These are phyloP conservation scores for Pythium phragmiticola DNA, from an alignment of 352 stramenopile genomes.

Conservation along the genomic window DNA sequence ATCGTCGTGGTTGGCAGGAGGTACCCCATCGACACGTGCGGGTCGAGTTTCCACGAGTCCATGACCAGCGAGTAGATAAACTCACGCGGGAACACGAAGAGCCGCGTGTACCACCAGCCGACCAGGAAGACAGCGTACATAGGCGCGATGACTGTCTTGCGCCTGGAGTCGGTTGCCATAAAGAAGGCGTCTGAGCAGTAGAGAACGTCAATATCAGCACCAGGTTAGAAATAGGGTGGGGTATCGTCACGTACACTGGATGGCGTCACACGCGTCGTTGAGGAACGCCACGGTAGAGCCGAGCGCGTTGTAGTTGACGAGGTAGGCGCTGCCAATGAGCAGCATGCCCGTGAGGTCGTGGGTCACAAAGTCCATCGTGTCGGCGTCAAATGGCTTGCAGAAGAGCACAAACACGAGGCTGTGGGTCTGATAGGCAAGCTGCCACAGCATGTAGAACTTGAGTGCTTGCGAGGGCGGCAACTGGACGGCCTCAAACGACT, in stretches of 20 bases:
- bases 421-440: slow-evolving; percentile 46
- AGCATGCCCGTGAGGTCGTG: slow-evolving; percentile 45
- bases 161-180: not conserved
- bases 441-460: slow-evolving; percentile 38
- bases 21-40: not conserved
- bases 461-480: slow-evolving; percentile 24
- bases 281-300: slow-evolving; percentile 41
- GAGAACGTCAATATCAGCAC: not conserved
- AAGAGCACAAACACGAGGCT: slow-evolving; percentile 43
- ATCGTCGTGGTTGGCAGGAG: not conserved
- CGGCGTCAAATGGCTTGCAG: slow-evolving; percentile 40
- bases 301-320: slow-evolving; percentile 42
- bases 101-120: slow-evolving; percentile 30
- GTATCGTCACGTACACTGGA: slow-evolving; percentile 31
- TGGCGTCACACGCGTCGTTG: slow-evolving; percentile 42
- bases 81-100: slow-evolving; percentile 32
- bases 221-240: not conserved
- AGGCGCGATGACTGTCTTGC: slow-evolving; percentile 4
- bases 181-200: too few species aligned
- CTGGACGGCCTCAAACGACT: not conserved
- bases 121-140: slow-evolving; percentile 26
- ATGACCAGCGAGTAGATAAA: slow-evolving; percentile 19
- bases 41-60: not conserved
- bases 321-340: slow-evolving; percentile 43
- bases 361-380: slow-evolving; percentile 46